Evolutionary conservation across 768 basidiomycete genomes (phyloP), one percentile per base, ranked within the genome.

Genomic region (Panellus pusillus): DNA sequence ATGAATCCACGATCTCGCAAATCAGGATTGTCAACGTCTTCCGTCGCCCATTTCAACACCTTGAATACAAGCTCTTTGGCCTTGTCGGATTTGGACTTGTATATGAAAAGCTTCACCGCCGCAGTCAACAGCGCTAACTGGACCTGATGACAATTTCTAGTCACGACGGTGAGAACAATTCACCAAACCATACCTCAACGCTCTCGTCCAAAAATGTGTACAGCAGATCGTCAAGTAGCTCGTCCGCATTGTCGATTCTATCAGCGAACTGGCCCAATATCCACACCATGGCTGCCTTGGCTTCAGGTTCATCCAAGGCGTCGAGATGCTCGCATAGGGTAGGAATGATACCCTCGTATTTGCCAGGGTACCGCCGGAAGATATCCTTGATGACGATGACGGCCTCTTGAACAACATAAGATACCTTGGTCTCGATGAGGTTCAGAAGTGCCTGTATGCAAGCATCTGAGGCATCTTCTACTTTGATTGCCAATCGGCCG

Each of bases 251-350:
- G 59, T 97, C 92, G 54, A 99, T 98, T 63, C 87, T 81, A 68
- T 98, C 83, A 29, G 97, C 90, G 64, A 93, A 98, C 72, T 99
- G 93, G 0, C 97, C 97, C 32, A 98, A 73, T 64, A 98, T 93
- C 97, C 97, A 99, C 29, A 99, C 82, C 85, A 99, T 97, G 9
- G 94, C 88, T 2, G 96, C 89, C 67, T 98, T 98, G 18, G 95
- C 87, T 71, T 99, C 97, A 0, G 97, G 89, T 65, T 98, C 97
- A 62, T 98, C 96, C 44, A 98, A 72, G 9, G 81, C 79, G 67
- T 98, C 95, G 39, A 98, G 78, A 67, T 97, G 87, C 67, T 93
- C 89, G 69, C 96, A 98, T 17, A 99, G 77, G 13, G 79, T 92
- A 0, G 93, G 93, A 50, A 99, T 98, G 62, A 98, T 88, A 50